Evolutionary conservation across 192 early-diverging fungal species (phyloP).

Genomic region (Podochytrium sp.): DNA sequence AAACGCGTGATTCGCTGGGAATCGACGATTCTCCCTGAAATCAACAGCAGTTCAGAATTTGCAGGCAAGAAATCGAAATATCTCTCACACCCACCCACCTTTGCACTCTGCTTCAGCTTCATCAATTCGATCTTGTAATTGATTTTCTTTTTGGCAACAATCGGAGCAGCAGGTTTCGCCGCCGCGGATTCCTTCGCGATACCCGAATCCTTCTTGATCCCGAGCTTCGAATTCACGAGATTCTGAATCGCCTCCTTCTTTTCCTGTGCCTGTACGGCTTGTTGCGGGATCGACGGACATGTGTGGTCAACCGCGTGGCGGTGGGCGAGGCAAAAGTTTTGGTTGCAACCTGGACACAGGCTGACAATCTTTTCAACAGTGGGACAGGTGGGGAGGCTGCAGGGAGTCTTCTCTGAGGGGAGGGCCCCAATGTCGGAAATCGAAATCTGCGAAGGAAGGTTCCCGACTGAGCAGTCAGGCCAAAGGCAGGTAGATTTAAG

Average conservation of each 20-base stretch:
- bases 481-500: not conserved
- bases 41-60: not conserved
- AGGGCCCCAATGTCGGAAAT: no score
- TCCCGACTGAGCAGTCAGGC: no score
- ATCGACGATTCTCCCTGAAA: slow-evolving; percentile 26
- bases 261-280: slow-evolving; percentile 17
- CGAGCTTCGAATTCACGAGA: not conserved
- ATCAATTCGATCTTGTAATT: slow-evolving; percentile 32
- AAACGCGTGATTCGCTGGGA: slow-evolving; percentile 14
- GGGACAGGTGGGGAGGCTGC: not conserved
- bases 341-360: slow-evolving; percentile 6
- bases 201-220: not conserved
- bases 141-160: slow-evolving; percentile 9
- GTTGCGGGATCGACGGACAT: not conserved
- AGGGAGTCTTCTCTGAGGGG: slow-evolving; percentile 14
- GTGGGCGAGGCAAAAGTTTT: slow-evolving; percentile 24
- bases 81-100: slow-evolving; percentile 3
- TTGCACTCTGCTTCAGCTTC: slow-evolving; percentile 34
- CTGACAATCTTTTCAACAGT: slow-evolving; percentile 26
- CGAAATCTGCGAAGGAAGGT: no score
- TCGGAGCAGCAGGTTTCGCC: not conserved
- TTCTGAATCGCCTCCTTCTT: slow-evolving; percentile 15
- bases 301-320: slow-evolving; percentile 23
- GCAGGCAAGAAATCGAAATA: not conserved
- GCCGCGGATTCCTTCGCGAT: not conserved